Base-by-base conservation (phyloP, 2,329 filamentous ascomycete genomes). In the Sporothrix globosa region DNA sequence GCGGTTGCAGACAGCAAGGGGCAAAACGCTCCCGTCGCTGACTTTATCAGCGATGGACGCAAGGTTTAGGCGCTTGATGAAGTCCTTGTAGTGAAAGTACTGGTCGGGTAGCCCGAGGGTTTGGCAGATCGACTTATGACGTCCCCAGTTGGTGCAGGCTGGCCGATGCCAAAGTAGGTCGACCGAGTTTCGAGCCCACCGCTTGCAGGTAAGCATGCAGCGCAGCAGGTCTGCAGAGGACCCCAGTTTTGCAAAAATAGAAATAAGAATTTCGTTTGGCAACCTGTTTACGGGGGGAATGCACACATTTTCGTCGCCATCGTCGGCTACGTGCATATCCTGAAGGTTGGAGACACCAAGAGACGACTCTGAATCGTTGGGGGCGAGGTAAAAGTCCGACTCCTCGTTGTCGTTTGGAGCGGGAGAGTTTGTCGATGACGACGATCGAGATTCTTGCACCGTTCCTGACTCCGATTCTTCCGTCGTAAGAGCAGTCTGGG, bases 81-180 rank as follows among this genome's bases (percentile, higher is more conserved):
- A 91, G 74, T 95, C 91, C 74, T 90, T 88, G 80, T 99, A 99
- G 75, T 89, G 87, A 79, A 97, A 99, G 80, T 92, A 95, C 74
- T 92, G 91, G n/a, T 89, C 82, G 46, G 87, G 82, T 39, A 89
- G 85, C 60, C 88, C 86, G 48, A 97, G 87, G 1, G 95, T 94
- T 71, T 86, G 85, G 77, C 93, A 94, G 74, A 99, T 96, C 74
- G 84, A 90, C 76, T 89, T 84, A 76, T 97, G 88, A 77, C 93
- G 93, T 14, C 85, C 81, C 91, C 93, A 97, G 75, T 89, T 92
- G 76, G 91, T 93, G 82, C 96, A 98, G 39, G 92, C 90, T 1
- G 96, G 96, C 52, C 96, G 88, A 80, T 97, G 94, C 96, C 96
- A 99, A 27, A 99, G 85, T 74, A 97, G 86, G 73, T 96, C 95